Base-by-base conservation (phyloP, 306 rosid genomes). In the Oemleria cerasiformis region DNA sequence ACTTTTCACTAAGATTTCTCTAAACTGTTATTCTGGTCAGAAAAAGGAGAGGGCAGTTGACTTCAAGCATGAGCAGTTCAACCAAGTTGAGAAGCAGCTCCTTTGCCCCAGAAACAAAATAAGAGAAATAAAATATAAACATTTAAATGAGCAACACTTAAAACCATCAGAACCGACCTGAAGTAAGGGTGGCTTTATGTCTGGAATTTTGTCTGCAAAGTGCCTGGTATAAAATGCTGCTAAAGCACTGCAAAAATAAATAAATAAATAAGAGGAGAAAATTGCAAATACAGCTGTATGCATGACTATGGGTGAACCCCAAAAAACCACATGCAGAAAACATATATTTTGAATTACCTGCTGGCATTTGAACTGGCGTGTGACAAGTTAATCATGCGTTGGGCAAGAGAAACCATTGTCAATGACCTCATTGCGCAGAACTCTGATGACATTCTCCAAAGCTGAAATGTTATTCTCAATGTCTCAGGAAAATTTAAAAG, bases 341-440 rank as follows among this genome's bases (percentile, higher is more conserved):
- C 39, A 64, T 20, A 67, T 7, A 38, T 39, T 54, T 54, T 47
- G 15, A 34, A 62, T 68, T 76, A 92, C 98, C 98, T 94, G 97
- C 98, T 86, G 79, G 96, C 91, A 74, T 88, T 83, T 42, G 98
- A 89, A 84, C 86, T 75, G 40, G 87, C 68, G 82, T 85, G 96
- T 74, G 96, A 89, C 82, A 94, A 75, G 90, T 91, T 91, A 71
- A 91, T 83, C 86, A 89, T 83, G 64, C 86, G 88, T 82, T 91
- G 98, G 80, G 98, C 95, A 77, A 94, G 98, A 80, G 98, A 94
- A 75, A 94, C 90, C 90, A 94, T 91, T 19, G 86, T 86, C 82
- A 94, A 78, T 48, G 97, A 94, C 77, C 96, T 89, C 86, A 94
- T 85, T 43, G 97, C 98, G 78, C 84, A 88, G 80, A 94, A 91